Evolutionary conservation across 2,329 filamentous ascomycete genomes (phyloP), one percentile per base, ranked within the genome.

Genomic region (Periconia macrospinosa): DNA sequence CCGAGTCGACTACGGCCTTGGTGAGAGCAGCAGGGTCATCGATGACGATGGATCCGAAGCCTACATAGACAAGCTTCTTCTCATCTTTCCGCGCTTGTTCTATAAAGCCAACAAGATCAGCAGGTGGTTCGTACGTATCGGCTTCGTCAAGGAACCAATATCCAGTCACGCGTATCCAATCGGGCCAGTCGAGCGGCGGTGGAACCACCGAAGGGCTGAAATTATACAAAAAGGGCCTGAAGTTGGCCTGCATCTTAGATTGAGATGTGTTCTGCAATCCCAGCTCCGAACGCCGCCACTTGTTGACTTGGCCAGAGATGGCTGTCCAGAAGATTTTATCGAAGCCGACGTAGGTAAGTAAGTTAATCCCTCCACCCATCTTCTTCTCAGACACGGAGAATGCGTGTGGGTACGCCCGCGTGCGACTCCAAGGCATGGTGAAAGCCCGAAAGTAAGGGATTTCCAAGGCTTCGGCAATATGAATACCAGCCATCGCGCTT

Each of bases 341-440:
- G 69, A 99, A 97, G 82, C 97, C 89, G 57, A 96, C 87, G 64
- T 99, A 99, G 0, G 92, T 94, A 68, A 96, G 87, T 70, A 92
- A 92, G 70, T 99, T 99, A 79, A 96, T 97, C 0, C 88, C 88
- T 20, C 94, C 94, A 50, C 94, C 94, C 86, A 96, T 91, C 76
- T 96, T 97, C 74, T 90, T 87, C 57, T 95, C 90, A 1, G 92
- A 90, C 57, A 95, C 92, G 23, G 93, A 89, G 74, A 99, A 99
- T 0, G 94, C 94, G 74, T 99, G 94, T 2, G 94, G 94, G 66
- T 99, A 99, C 0, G 93, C 92, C 49, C 94, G 83, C 15, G 94
- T 99, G 46, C 92, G 86, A 0, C 94, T 96, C 94, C 94, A 99
- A 0, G 94, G 94, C 94, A 99, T 99, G 17, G 92, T 96, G 70